Percentiles rank a stretch among this genome's conserved stretches.
Conservation (phyloP, 306 rosid genomes). For the Alnus rubra region DNA sequence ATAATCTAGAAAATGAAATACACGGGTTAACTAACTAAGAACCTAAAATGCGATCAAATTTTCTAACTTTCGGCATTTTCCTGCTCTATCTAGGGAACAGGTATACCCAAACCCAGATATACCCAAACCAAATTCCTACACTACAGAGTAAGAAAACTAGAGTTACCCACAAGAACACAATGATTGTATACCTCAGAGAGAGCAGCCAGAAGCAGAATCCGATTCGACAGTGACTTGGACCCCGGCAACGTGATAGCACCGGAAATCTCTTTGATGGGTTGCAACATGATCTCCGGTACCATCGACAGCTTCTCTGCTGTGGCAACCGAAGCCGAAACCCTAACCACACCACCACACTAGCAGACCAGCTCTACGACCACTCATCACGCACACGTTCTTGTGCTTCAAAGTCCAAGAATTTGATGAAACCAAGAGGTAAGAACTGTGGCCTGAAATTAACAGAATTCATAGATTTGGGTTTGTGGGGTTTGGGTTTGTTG, state of each 20-base stretch:
- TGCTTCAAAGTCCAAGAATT: constrained; percentile 47
- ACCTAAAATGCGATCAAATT: too few species aligned
- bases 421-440: constrained; percentile 47
- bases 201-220: constrained; percentile 93
- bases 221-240: too few species aligned
- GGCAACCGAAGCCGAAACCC: constrained; percentile 65
- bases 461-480: constrained; percentile 54
- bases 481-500: constrained; percentile 41
- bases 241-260: constrained; percentile 85
- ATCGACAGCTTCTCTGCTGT: constrained; percentile 74
- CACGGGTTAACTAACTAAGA: too few species aligned
- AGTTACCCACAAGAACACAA: constrained; percentile 5
- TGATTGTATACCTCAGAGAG: constrained; percentile 79
- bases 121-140: not conserved
- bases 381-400: constrained; percentile 31
- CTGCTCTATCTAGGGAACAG: not conserved
- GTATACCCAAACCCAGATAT: not conserved
- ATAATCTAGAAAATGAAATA: too few species aligned
- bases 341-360: too few species aligned
- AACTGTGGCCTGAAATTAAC: constrained; percentile 54
- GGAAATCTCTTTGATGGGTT: constrained; percentile 86
- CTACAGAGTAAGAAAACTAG: not conserved
- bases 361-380: constrained; percentile 31
- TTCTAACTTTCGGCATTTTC: not conserved
- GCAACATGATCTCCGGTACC: constrained; percentile 82